Evolutionary conservation across 2,329 filamentous ascomycete genomes (phyloP).

Genomic region (Talaromyces sp.): DNA sequence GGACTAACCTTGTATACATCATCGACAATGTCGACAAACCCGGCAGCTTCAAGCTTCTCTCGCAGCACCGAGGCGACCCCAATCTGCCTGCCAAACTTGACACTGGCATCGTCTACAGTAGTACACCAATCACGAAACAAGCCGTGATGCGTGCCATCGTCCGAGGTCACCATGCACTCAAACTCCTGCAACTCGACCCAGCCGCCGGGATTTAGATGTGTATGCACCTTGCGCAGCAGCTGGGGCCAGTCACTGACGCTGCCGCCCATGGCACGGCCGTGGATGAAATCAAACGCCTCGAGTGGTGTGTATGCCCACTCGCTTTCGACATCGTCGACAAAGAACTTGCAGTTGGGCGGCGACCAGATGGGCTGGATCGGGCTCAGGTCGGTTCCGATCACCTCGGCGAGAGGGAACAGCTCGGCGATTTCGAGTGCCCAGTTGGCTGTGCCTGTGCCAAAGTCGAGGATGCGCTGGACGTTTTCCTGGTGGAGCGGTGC

Average conservation of each 20-base stretch:
- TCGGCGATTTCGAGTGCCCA: slow-evolving; percentile 30
- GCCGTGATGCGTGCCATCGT: slow-evolving; percentile 12
- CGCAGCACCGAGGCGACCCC: slow-evolving; percentile 19
- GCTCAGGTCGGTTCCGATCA: slow-evolving; percentile 15
- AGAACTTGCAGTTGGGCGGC: slow-evolving; percentile 41
- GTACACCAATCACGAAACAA: slow-evolving; percentile 16
- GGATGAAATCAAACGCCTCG: slow-evolving; percentile 21
- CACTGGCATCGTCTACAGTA: slow-evolving; percentile 14
- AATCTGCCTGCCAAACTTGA: slow-evolving; percentile 17
- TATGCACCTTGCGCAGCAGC: slow-evolving; percentile 12
- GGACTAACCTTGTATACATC: slow-evolving; percentile 11
- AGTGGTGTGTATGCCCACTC: slow-evolving; percentile 28
- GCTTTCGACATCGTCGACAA: slow-evolving; percentile 27
- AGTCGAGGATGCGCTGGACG: neutral
- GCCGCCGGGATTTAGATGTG: slow-evolving; percentile 13
- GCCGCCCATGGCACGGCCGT: slow-evolving; percentile 21
- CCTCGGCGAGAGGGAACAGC: slow-evolving; percentile 17
- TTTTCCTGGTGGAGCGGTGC: slow-evolving; percentile 19
- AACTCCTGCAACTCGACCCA: slow-evolving; percentile 15
- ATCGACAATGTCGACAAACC: slow-evolving; percentile 16
- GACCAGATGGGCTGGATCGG: slow-evolving; percentile 22
- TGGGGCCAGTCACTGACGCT: slow-evolving; percentile 16
- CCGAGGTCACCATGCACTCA: slow-evolving; percentile 11
- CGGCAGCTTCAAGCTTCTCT: slow-evolving; percentile 13
- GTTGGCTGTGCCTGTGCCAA: neutral